Evolutionary conservation across 2,329 filamentous ascomycete genomes (phyloP).

Genomic region (Leptographium procerum): DNA sequence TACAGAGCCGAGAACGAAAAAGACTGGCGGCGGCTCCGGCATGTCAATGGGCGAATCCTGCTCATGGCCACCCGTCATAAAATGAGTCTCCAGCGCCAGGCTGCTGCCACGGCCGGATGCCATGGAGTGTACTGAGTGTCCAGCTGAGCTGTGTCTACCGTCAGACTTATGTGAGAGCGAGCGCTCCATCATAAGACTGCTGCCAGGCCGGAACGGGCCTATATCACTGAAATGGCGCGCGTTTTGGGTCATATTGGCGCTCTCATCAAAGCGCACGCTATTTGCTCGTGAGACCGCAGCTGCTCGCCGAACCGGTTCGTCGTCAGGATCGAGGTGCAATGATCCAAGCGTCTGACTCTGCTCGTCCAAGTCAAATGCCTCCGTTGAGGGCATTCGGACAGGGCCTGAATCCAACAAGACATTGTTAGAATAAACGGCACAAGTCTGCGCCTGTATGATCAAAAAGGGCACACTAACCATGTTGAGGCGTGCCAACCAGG

Average conservation of each 20-base stretch:
- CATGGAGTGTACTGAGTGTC: constrained; percentile 57
- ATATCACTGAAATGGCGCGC: constrained; percentile 78
- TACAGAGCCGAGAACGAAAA: constrained; percentile 78
- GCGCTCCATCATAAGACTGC: constrained; percentile 81
- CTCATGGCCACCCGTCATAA: constrained; percentile 49
- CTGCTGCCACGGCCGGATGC: constrained; percentile 77
- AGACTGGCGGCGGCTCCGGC: constrained; percentile 66
- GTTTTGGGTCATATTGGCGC: constrained; percentile 70
- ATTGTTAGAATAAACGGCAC: not conserved
- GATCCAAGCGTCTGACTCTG: constrained; percentile 71
- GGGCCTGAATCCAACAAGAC: constrained; percentile 44
- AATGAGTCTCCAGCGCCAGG: constrained; percentile 67
- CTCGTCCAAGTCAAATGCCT: constrained; percentile 87
- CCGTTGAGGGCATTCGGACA: constrained; percentile 64
- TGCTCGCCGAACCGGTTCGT: constrained; percentile 64
- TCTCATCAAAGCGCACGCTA: constrained; percentile 95
- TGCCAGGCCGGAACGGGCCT: constrained; percentile 62
- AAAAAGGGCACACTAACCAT: constrained; percentile 44
- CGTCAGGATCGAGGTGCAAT: constrained; percentile 75
- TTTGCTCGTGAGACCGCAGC: constrained; percentile 87
- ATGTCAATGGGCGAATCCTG: constrained; percentile 61
- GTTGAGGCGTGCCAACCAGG: constrained; percentile 70
- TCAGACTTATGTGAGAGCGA: constrained; percentile 93
- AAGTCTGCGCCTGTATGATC: not conserved
- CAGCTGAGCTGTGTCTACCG: constrained; percentile 86